phyloP scores from a whole-genome alignment of 2,329 filamentous ascomycete genomes.

The Colletotrichum abscissum region DNA sequence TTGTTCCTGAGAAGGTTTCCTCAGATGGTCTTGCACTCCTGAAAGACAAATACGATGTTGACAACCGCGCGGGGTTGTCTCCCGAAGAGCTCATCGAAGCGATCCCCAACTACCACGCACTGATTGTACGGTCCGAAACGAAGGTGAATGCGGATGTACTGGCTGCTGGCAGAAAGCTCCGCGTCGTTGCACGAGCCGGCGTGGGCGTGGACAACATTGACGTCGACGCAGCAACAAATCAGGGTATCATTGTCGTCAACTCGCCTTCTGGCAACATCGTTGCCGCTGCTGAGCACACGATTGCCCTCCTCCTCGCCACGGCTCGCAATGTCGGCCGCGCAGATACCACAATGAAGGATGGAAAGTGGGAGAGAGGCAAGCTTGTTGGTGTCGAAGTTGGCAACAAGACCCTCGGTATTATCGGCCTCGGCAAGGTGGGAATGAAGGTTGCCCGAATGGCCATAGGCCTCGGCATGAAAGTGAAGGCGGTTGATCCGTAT shows the following conservation, averaged over 20 bases:
- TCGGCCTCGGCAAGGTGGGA: constrained; percentile 86
- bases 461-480: constrained; percentile 80
- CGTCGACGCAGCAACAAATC: constrained; percentile 75
- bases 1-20: constrained; percentile 85
- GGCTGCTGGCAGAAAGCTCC: constrained; percentile 73
- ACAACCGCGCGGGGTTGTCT: constrained; percentile 72
- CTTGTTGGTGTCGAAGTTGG: constrained; percentile 83
- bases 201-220: constrained; percentile 89
- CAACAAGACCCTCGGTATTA: constrained; percentile 79
- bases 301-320: constrained; percentile 78
- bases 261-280: constrained; percentile 83
- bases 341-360: constrained; percentile 75
- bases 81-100: constrained; percentile 72
- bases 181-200: constrained; percentile 83
- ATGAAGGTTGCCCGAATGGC: constrained; percentile 84
- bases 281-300: constrained; percentile 82
- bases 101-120: constrained; percentile 78
- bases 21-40: constrained; percentile 80
- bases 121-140: constrained; percentile 85
- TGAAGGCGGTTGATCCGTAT: constrained; percentile 82
- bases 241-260: constrained; percentile 85
- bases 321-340: constrained; percentile 80
- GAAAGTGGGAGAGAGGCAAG: constrained; percentile 79
- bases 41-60: constrained; percentile 74
- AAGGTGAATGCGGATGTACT: constrained; percentile 80